Evolutionary conservation across 1,284 basidiomycete species (phyloP).

Genomic region (Moniliophthora roreri): DNA sequence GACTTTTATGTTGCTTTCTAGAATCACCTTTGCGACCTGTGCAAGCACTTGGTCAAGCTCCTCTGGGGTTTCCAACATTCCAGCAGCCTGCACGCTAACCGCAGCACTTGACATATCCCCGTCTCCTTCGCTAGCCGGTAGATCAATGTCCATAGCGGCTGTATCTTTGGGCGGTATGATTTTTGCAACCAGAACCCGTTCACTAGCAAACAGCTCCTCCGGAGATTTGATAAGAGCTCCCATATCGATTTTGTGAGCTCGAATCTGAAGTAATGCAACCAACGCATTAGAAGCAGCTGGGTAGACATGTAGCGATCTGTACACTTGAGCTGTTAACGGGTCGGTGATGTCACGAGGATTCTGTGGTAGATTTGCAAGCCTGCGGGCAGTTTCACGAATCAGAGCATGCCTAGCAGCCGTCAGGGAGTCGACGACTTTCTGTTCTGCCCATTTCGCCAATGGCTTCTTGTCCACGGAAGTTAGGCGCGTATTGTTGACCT

Average conservation of each 20-base stretch:
- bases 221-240: slow-evolving; percentile 58
- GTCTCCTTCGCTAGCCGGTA: too few relatives aligned
- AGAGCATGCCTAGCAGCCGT: slow-evolving; percentile 56
- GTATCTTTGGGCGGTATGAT: slow-evolving; percentile 28
- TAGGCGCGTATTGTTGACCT: neutral
- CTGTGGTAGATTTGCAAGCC: slow-evolving; percentile 18
- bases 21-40: neutral
- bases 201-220: slow-evolving; percentile 63
- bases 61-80: slow-evolving; percentile 26
- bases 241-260: slow-evolving; percentile 62
- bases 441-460: slow-evolving; percentile 56
- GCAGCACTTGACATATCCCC: too few relatives aligned
- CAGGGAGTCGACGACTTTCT: slow-evolving; percentile 57
- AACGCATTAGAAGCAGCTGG: slow-evolving; percentile 41
- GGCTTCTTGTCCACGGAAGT: slow-evolving; percentile 33
- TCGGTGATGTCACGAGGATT: slow-evolving; percentile 10
- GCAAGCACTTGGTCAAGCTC: slow-evolving; percentile 25
- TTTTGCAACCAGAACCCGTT: slow-evolving; percentile 58
- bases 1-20: neutral
- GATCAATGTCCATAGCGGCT: slow-evolving; percentile 31
- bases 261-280: slow-evolving; percentile 40
- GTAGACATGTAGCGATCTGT: slow-evolving; percentile 42
- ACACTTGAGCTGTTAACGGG: slow-evolving; percentile 30
- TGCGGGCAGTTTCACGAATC: slow-evolving; percentile 34
- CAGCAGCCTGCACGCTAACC: too few relatives aligned